Percentiles rank a stretch among this genome's conserved stretches.
Conservation (phyloP, 768 basidiomycete genomes). For the Termitomyces bulborhizus region DNA sequence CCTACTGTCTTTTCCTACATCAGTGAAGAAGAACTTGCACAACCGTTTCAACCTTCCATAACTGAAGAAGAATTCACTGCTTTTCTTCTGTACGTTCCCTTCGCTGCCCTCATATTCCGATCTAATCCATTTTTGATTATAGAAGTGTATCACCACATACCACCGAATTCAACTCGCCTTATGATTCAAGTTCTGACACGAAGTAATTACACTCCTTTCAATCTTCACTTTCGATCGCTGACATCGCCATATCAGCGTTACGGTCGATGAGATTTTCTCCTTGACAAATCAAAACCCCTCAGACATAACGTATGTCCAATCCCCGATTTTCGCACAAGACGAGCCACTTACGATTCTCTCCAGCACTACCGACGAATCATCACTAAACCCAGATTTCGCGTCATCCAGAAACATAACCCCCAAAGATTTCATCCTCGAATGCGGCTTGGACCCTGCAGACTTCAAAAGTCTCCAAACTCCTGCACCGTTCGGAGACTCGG, state of each 20-base stretch:
- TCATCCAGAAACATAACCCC: not conserved
- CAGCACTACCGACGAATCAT: not conserved
- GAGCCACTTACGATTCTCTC: not conserved
- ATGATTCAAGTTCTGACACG: not conserved
- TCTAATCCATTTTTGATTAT: not conserved
- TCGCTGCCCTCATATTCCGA: not conserved
- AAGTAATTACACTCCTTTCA: not conserved
- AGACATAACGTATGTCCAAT: not conserved
- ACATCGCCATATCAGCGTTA: not conserved
- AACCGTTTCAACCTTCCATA: not conserved
- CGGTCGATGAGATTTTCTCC: not conserved
- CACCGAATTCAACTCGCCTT: not conserved
- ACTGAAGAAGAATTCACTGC: constrained; percentile 4
- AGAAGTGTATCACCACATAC: constrained; percentile 1
- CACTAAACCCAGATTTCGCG: not conserved
- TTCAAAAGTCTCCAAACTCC: constrained; percentile 1
- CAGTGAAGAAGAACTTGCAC: not conserved
- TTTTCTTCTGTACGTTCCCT: not conserved
- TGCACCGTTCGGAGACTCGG: not conserved
- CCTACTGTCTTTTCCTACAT: not conserved
- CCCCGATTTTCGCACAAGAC: not conserved
- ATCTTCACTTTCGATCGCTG: not conserved
- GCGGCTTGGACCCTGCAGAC: constrained; percentile 1
- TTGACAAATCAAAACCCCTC: not conserved
- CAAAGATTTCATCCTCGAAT: not conserved